These are phyloP conservation scores for Condylostoma magnum DNA, from an alignment of 169 alveolate genomes.

Conservation along the genomic window DNA sequence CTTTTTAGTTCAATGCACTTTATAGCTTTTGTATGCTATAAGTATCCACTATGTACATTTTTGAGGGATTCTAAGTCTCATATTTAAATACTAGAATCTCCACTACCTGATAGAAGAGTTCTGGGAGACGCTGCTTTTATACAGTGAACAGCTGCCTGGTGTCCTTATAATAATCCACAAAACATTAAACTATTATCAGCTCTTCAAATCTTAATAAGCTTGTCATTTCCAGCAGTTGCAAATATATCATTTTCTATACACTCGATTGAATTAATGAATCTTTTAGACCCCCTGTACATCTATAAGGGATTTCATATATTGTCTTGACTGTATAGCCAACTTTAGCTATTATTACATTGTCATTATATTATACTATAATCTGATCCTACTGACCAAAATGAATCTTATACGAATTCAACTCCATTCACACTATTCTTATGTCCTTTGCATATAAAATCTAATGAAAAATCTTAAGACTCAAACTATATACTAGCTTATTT, in stretches of 20 bases:
- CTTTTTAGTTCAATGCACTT: constrained; percentile 7
- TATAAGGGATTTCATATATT: background rate
- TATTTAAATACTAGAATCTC: background rate
- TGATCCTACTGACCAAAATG: background rate
- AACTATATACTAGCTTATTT: no score
- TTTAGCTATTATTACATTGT: background rate
- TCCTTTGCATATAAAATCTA: background rate
- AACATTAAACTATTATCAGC: background rate
- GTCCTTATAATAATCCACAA: background rate
- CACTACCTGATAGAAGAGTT: constrained; percentile 11
- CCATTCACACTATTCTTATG: constrained; percentile 20
- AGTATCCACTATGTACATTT: background rate
- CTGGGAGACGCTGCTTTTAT: background rate
- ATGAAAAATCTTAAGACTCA: constrained; percentile 20
- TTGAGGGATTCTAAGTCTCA: constrained; percentile 22
- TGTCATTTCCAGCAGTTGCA: constrained; percentile 4
- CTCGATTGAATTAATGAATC: constrained; percentile 8
- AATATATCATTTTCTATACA: background rate
- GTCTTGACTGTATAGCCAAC: background rate
- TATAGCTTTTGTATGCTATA: constrained; percentile 41
- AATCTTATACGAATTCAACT: background rate
- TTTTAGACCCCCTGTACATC: background rate
- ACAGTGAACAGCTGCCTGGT: background rate
- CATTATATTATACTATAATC: constrained; percentile 5
- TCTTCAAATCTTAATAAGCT: constrained; percentile 6